Evolutionary conservation across 306 rosid genomes (phyloP), one percentile per base, ranked within the genome.

Genomic region (Dryas alaskensis): DNA sequence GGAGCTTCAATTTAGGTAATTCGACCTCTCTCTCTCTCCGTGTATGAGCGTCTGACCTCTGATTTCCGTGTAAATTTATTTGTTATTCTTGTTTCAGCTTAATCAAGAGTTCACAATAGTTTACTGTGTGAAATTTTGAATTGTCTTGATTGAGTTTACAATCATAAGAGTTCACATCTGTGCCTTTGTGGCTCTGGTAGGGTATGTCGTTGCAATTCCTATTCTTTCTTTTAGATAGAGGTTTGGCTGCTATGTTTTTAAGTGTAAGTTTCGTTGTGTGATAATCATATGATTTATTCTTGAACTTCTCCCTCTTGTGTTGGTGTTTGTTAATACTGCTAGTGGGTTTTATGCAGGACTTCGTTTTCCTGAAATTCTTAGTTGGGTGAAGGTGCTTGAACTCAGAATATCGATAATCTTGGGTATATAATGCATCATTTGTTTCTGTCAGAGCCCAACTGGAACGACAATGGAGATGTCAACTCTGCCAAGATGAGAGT

Each of bases 381-480:
- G 59, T 44, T 61, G 59, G 70, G 40, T 3, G 22, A 46, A 63
- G 52, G 47, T 37, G 46, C 46, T 37, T 60, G 46, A 60, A 45
- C 10, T 37, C 19, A 60, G 66, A 5, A 60, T 4, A 3, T 73
- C 51, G 9, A 17, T 61, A 31, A 9, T 7, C 60, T 31, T 40
- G 48, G 76, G 7, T 5, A 60, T 55, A 76, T 39, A 73, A 89
- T 89, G 96, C 82, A 91, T 19, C 60, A 73, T 67, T 72, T 91
- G 83, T 88, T 86, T 76, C 74, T 91, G 74, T 64, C 80, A 2
- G 93, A 88, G 77, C 90, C 92, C 49, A 70, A 7, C 37, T 83
- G 83, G 82, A 73, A 76, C 47, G 82, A 83, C 49, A 69, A 63
- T 48, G 73, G 52, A 31, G 87, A 79, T 12, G 70, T 12, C 52